Evolutionary conservation across 2,329 filamentous ascomycete genomes (phyloP).

Genomic region (Tricladium varicosporioides): DNA sequence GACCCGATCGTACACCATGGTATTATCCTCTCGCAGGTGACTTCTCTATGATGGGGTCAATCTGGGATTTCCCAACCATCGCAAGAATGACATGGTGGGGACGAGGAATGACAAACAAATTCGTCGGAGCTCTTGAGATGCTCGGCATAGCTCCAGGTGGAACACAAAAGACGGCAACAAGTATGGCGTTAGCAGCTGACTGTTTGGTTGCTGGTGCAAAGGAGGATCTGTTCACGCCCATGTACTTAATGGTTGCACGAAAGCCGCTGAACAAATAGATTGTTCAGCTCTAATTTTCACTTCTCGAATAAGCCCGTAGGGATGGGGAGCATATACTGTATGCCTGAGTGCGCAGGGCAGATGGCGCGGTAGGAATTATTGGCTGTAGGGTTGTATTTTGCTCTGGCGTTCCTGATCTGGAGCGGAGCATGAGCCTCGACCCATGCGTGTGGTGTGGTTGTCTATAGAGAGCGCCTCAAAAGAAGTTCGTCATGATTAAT

Average conservation of each 20-base stretch:
- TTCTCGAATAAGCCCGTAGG: background rate
- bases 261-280: slow-evolving; percentile 57
- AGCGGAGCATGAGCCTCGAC: no score
- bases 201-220: slow-evolving; percentile 82
- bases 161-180: slow-evolving; percentile 92
- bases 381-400: background rate
- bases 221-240: slow-evolving; percentile 94
- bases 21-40: slow-evolving; percentile 91
- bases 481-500: no score
- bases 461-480: no score
- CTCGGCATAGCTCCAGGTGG: slow-evolving; percentile 77
- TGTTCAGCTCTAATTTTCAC: background rate
- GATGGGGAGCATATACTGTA: background rate
- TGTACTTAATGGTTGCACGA: slow-evolving; percentile 94
- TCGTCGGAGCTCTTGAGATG: slow-evolving; percentile 75
- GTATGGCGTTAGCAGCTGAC: slow-evolving; percentile 77
- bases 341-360: no score
- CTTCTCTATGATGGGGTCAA: slow-evolving; percentile 75
- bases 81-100: slow-evolving; percentile 87
- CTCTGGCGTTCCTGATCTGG: no score
- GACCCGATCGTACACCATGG: slow-evolving; percentile 79
- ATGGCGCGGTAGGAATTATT: background rate
- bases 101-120: slow-evolving; percentile 71
- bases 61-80: slow-evolving; percentile 80
- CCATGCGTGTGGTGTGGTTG: no score